Conservation (phyloP, 2,329 filamentous ascomycete genomes). For the Zymoseptoria pseudotritici region DNA sequence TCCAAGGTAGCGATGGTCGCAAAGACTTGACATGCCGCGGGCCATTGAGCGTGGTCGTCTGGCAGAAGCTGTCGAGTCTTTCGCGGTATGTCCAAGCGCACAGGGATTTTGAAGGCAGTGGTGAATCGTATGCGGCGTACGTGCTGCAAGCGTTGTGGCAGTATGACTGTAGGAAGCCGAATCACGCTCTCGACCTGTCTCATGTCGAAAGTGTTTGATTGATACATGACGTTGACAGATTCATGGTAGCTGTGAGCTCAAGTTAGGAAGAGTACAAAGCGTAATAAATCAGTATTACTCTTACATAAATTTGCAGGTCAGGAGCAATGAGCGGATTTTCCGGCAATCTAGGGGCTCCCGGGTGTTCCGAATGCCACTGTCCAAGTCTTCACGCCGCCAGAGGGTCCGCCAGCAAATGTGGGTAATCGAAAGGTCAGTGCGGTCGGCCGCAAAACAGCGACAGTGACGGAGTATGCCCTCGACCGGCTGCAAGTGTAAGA, state of each 20-base stretch:
- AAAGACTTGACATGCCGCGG: neutral
- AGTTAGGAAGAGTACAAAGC: neutral
- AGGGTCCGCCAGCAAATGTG: constrained; percentile 2
- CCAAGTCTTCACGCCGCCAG: neutral
- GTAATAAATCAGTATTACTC: neutral
- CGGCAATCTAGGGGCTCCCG: neutral
- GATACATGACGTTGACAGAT: constrained; percentile 2
- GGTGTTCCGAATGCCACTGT: neutral
- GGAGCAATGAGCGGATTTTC: neutral
- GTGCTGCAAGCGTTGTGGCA: constrained; percentile 1
- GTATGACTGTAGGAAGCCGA: neutral
- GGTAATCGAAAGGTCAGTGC: neutral
- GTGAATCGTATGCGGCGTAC: constrained; percentile 2
- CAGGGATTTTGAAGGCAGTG: neutral
- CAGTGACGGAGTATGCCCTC: constrained; percentile 1
- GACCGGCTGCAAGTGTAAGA: constrained; percentile 3
- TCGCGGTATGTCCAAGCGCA: neutral
- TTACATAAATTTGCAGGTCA: constrained; percentile 3
- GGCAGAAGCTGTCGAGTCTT: neutral
- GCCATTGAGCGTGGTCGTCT: neutral
- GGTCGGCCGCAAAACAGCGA: constrained; percentile 3
- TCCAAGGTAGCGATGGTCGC: neutral
- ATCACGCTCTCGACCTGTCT: neutral
- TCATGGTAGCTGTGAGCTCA: neutral
- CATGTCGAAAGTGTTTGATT: constrained; percentile 4